These are phyloP conservation scores for Coniferiporia weirii DNA, from an alignment of 1,284 basidiomycete species.

Conservation along the genomic window DNA sequence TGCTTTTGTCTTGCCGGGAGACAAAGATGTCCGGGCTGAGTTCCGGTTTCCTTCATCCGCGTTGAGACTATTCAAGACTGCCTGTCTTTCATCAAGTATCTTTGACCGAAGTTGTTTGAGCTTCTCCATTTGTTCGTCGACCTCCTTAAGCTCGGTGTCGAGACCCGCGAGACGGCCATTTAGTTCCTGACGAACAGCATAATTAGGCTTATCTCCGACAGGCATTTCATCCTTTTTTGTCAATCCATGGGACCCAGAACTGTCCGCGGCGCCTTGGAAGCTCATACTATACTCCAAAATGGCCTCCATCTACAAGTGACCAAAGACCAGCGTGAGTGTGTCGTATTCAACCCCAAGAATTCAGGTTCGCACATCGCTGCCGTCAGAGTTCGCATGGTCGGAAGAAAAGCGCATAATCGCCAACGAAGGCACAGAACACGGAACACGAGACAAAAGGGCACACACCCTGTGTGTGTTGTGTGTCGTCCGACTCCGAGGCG, in stretches of 20 bases:
- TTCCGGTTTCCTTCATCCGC: constrained; percentile 14
- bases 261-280: not conserved
- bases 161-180: constrained; percentile 33
- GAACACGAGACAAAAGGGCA: not conserved
- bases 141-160: constrained; percentile 38
- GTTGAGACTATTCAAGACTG: constrained; percentile 23
- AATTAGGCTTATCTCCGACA: constrained; percentile 9
- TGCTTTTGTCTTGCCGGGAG: constrained; percentile 31
- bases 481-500: too few species aligned
- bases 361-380: not conserved
- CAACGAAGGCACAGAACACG: not conserved
- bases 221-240: not conserved
- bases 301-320: constrained; percentile 5
- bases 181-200: constrained; percentile 30
- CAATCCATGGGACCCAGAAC: not conserved
- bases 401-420: constrained; percentile 5
- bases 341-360: not conserved
- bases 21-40: constrained; percentile 18
- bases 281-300: constrained; percentile 1
- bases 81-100: constrained; percentile 32
- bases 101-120: constrained; percentile 27
- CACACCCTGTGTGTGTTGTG: too few species aligned
- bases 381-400: constrained; percentile 10
- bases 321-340: not conserved
- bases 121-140: constrained; percentile 38